phyloP scores from a whole-genome alignment of 306 rosid genomes.

The Quercus gilva region DNA sequence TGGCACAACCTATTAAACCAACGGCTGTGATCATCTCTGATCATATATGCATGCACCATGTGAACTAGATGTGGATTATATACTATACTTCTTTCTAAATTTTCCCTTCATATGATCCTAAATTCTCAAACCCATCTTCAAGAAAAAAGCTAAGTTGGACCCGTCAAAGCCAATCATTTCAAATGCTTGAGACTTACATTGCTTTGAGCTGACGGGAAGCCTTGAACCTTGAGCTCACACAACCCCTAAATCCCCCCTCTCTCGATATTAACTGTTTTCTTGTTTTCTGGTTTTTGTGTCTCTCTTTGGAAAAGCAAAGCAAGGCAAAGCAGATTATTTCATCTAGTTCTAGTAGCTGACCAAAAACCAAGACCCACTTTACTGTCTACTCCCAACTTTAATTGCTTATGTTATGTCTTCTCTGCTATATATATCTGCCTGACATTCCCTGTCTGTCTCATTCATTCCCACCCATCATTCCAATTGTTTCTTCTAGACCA shows the following conservation, averaged over 20 bases:
- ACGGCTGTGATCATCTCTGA: slow-evolving; percentile 8
- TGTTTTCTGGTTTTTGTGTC: not conserved
- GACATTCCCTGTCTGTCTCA: slow-evolving; percentile 14
- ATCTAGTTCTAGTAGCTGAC: not conserved
- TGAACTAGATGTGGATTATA: not conserved
- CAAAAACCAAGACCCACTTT: slow-evolving; percentile 20
- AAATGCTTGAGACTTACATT: slow-evolving; percentile 41
- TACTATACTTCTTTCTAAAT: not conserved
- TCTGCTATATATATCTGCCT: not conserved
- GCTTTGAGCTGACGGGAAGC: slow-evolving; percentile 42
- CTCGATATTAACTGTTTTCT: slow-evolving; percentile 13
- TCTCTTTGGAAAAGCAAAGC: slow-evolving; percentile 12
- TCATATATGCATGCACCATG: not conserved
- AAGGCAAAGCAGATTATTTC: slow-evolving; percentile 13
- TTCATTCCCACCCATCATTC: not conserved
- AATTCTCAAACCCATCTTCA: not conserved
- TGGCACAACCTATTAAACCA: not conserved
- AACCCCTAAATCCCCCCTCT: slow-evolving; percentile 22
- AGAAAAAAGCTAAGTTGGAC: slow-evolving; percentile 47
- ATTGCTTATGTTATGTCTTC: not conserved
- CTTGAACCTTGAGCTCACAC: slow-evolving; percentile 43
- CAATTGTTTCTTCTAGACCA: not conserved
- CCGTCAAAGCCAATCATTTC: slow-evolving; percentile 77
- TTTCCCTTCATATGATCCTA: not conserved
- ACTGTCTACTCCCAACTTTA: slow-evolving; percentile 6